Conservation (phyloP, 176 grass and related monocot species). For the Musa schizocarpa region DNA sequence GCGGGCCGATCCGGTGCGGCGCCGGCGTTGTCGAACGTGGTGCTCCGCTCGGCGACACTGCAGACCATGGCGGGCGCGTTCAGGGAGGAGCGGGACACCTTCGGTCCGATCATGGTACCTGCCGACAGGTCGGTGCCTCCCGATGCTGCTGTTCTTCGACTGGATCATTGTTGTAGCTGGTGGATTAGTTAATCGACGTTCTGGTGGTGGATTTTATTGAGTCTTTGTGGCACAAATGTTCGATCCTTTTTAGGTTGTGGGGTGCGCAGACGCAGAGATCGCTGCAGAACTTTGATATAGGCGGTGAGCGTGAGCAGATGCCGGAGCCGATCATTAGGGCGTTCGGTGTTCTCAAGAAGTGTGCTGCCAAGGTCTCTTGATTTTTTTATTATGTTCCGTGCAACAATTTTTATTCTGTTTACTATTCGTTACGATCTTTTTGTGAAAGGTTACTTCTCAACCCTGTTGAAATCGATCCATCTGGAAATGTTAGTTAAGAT, state of each 20-base stretch:
- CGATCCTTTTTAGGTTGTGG: slow-evolving; percentile 55
- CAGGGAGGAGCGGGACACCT: slow-evolving; percentile 91
- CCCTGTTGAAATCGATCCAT: no score
- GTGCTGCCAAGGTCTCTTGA: slow-evolving; percentile 66
- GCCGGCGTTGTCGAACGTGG: slow-evolving; percentile 23
- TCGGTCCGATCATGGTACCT: slow-evolving; percentile 74
- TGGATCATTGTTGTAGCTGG: neutral
- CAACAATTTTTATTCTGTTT: neutral
- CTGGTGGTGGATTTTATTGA: neutral
- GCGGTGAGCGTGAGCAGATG: slow-evolving; percentile 75
- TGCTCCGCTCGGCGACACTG: slow-evolving; percentile 40
- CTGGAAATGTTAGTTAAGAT: no score
- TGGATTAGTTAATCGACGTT: neutral
- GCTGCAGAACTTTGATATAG: slow-evolving; percentile 91
- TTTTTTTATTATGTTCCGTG: neutral
- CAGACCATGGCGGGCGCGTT: slow-evolving; percentile 57
- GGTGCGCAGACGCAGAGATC: slow-evolving; percentile 98
- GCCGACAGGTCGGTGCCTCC: slow-evolving; percentile 53
- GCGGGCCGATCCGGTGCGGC: slow-evolving; percentile 10
- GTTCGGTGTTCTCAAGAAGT: slow-evolving; percentile 93
- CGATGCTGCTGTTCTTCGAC: neutral
- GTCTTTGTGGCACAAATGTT: neutral
- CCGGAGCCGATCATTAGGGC: slow-evolving; percentile 88
- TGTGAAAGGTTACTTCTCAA: no score
- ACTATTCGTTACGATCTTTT: no score